These are phyloP conservation scores for Erodium maritimum DNA, from an alignment of 345 rosid species.

Conservation along the genomic window DNA sequence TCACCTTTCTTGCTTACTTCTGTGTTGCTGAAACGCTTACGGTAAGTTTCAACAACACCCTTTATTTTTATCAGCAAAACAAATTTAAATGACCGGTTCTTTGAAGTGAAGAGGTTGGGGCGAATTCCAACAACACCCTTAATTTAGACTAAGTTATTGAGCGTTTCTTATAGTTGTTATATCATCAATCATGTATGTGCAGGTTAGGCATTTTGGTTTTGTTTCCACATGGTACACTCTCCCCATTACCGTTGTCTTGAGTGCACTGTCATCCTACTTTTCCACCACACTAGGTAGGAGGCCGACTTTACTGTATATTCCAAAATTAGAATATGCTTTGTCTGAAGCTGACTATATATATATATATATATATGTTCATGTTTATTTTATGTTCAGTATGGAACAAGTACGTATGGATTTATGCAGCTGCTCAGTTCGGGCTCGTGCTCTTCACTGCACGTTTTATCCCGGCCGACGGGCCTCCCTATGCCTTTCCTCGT, in stretches of 20 bases:
- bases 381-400: conserved; percentile 41
- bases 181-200: too few species aligned
- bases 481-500: too few species aligned
- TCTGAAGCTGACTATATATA: conserved; percentile 7
- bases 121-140: too few species aligned
- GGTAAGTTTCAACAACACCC: conserved; percentile 32
- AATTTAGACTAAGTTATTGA: too few species aligned
- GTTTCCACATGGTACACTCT: too few species aligned
- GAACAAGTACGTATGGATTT: conserved; percentile 60
- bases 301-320: not conserved
- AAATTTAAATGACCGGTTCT: too few species aligned
- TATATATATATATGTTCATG: too few species aligned
- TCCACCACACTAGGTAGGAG: conserved; percentile 80
- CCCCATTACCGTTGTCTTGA: conserved; percentile 80
- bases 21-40: conserved; percentile 93
- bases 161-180: too few species aligned
- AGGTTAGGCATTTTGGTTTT: too few species aligned
- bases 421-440: conserved; percentile 53
- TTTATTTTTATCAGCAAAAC: too few species aligned
- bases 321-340: not conserved
- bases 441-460: conserved; percentile 66
- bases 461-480: too few species aligned
- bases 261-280: conserved; percentile 83
- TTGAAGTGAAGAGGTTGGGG: too few species aligned
- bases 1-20: conserved; percentile 96